A percentile compares a stretch with the other conserved stretches of the same genome.
Conservation (phyloP, 495 filamentous ascomycete species). For the Daldinia decipiens region DNA sequence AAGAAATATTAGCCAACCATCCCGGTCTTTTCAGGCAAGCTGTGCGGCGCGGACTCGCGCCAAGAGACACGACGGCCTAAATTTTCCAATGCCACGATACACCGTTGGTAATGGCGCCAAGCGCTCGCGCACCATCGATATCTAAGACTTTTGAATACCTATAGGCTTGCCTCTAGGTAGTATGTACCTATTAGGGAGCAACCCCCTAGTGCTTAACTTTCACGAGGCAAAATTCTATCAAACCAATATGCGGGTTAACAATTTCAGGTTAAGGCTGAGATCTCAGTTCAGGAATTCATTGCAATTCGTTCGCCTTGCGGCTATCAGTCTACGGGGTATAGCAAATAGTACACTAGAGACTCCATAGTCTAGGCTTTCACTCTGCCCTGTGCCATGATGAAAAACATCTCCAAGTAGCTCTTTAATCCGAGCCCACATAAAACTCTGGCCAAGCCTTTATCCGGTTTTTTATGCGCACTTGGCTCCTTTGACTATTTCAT, state of each 20-base stretch:
- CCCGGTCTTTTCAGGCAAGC: conserved; percentile 4
- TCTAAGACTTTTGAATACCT: conserved; percentile 10
- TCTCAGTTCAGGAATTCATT: conserved; percentile 17
- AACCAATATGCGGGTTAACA: not conserved
- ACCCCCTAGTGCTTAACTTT: not conserved
- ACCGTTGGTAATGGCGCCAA: conserved; percentile 23
- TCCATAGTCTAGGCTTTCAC: conserved; percentile 3
- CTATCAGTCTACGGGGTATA: conserved; percentile 36
- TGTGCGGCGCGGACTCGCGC: conserved; percentile 24
- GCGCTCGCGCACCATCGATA: conserved; percentile 8
- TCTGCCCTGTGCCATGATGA: conserved; percentile 7
- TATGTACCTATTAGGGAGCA: no score
- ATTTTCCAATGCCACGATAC: conserved; percentile 30
- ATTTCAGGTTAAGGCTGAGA: conserved; percentile 2
- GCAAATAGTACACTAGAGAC: conserved; percentile 21
- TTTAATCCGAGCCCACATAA: not conserved
- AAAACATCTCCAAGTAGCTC: not conserved
- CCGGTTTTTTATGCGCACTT: not conserved
- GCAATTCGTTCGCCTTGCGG: conserved; percentile 33
- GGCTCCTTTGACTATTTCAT: not conserved
- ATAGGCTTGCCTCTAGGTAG: not conserved
- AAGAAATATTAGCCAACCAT: conserved; percentile 10
- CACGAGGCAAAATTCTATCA: not conserved
- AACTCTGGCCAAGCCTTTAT: not conserved
- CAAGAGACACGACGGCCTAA: conserved; percentile 28